Percentiles rank a stretch among this genome's conserved stretches.
phyloP scores from a whole-genome alignment of 2,329 filamentous ascomycete genomes.

The Colletotrichum simmondsii region DNA sequence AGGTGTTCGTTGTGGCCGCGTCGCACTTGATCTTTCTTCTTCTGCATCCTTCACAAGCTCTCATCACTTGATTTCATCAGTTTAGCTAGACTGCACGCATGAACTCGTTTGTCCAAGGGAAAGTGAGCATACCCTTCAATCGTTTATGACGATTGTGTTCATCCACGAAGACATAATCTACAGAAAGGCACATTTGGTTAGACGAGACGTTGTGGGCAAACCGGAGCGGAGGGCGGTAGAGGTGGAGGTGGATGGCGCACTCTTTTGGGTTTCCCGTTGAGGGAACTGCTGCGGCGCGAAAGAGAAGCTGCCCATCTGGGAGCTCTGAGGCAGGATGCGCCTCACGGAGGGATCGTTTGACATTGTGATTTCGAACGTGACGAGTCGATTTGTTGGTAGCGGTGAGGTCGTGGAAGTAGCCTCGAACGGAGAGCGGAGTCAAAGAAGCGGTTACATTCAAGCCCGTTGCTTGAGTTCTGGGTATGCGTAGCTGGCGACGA shows the following conservation, averaged over 20 bases:
- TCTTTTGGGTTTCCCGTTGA: slow-evolving; percentile 82
- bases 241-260: slow-evolving; percentile 60
- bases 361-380: slow-evolving; percentile 54
- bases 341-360: slow-evolving; percentile 71
- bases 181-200: slow-evolving; percentile 42
- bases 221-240: slow-evolving; percentile 1
- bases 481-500: slow-evolving; percentile 18
- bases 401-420: slow-evolving; percentile 32
- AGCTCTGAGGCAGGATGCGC: slow-evolving; percentile 73
- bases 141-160: slow-evolving; percentile 98
- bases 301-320: slow-evolving; percentile 79
- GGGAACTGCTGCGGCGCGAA: slow-evolving; percentile 72
- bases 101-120: not conserved
- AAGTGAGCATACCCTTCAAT: slow-evolving; percentile 77
- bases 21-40: slow-evolving; percentile 98
- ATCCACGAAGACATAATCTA: slow-evolving; percentile 99
- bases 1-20: slow-evolving; percentile 94
- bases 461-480: slow-evolving; percentile 1
- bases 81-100: slow-evolving; percentile 1
- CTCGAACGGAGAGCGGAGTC: slow-evolving; percentile 28
- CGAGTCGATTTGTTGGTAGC: slow-evolving; percentile 16
- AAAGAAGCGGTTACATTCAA: slow-evolving; percentile 33
- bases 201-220: slow-evolving; percentile 24
- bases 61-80: slow-evolving; percentile 75
- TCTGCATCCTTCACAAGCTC: slow-evolving; percentile 94